Evolutionary conservation across 2,329 filamentous ascomycete species (phyloP).

Genomic region (Dactylellina cionopaga): DNA sequence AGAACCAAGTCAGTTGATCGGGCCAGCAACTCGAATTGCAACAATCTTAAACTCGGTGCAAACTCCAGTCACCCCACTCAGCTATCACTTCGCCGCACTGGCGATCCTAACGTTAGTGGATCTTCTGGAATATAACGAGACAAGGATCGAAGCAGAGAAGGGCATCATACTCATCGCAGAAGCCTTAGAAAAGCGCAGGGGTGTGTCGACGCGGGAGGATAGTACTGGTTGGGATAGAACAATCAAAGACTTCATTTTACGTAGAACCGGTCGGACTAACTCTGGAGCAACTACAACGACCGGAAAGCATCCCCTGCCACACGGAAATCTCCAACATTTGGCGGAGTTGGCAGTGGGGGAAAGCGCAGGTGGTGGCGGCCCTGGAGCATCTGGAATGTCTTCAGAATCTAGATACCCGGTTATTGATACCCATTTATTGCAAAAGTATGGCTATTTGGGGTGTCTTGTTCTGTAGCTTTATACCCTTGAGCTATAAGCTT

Average conservation of each 20-base stretch:
- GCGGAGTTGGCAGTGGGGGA: constrained; percentile 64
- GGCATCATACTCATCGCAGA: constrained; percentile 70
- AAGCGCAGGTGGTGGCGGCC: constrained; percentile 54
- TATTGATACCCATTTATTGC: constrained; percentile 56
- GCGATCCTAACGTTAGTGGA: constrained; percentile 71
- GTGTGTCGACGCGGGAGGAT: constrained; percentile 61
- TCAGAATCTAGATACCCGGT: constrained; percentile 51
- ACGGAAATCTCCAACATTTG: constrained; percentile 69
- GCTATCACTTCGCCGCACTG: constrained; percentile 73
- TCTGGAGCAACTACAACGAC: constrained; percentile 60
- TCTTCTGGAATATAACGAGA: constrained; percentile 67
- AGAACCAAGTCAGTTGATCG: constrained; percentile 69
- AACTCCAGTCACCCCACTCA: constrained; percentile 70
- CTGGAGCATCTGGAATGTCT: constrained; percentile 53
- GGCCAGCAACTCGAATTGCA: constrained; percentile 70
- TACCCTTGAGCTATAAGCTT: constrained; percentile 60
- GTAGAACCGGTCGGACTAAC: constrained; percentile 62
- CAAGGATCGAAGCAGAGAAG: constrained; percentile 68
- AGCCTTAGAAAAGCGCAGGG: constrained; percentile 61
- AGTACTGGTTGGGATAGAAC: constrained; percentile 69
- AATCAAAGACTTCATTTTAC: constrained; percentile 66
- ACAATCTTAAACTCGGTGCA: constrained; percentile 68
- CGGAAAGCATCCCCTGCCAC: constrained; percentile 64
- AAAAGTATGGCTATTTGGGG: constrained; percentile 63
- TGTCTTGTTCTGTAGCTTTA: constrained; percentile 53